Percentiles rank a stretch among this genome's conserved stretches.
phyloP scores from a whole-genome alignment of 2,329 filamentous ascomycete species.

The Aspergillus jensenii region DNA sequence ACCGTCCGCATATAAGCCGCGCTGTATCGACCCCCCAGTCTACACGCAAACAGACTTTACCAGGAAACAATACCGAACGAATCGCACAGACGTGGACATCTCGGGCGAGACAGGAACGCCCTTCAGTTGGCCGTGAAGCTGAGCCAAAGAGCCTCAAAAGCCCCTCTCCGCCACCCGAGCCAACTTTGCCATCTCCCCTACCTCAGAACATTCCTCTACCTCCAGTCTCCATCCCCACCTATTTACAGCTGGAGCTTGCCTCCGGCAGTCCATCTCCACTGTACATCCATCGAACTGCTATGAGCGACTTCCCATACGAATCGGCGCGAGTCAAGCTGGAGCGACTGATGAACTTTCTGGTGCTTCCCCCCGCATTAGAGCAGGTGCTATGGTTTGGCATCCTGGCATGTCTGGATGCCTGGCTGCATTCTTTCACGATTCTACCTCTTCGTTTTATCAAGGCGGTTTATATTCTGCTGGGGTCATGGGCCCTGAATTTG shows the following conservation, averaged over 20 bases:
- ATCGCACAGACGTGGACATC: constrained; percentile 34
- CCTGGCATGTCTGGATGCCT: constrained; percentile 88
- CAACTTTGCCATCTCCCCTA: constrained; percentile 46
- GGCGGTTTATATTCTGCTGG: constrained; percentile 71
- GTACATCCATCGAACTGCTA: constrained; percentile 61
- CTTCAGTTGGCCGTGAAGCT: constrained; percentile 29
- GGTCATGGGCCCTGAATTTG: constrained; percentile 75
- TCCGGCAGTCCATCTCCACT: constrained; percentile 60
- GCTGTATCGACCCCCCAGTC: constrained; percentile 38
- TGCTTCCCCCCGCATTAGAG: constrained; percentile 79
- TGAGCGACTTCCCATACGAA: constrained; percentile 74
- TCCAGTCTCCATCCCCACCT: constrained; percentile 63
- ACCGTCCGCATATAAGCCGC: constrained; percentile 25
- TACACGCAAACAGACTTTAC: constrained; percentile 30
- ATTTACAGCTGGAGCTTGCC: constrained; percentile 65
- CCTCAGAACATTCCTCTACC: constrained; percentile 59
- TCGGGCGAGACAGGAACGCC: constrained; percentile 34
- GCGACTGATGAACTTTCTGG: constrained; percentile 81
- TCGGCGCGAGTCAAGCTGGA: constrained; percentile 91
- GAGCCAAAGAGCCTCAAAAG: constrained; percentile 31
- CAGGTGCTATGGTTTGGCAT: constrained; percentile 83
- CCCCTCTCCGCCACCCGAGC: constrained; percentile 30
- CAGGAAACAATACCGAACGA: constrained; percentile 31
- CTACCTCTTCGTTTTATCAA: constrained; percentile 84
- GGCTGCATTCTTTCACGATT: constrained; percentile 96